Percentiles rank a stretch among this genome's conserved stretches.
phyloP scores from a whole-genome alignment of 78 protist species.

The Speleostelium caveatum region DNA sequence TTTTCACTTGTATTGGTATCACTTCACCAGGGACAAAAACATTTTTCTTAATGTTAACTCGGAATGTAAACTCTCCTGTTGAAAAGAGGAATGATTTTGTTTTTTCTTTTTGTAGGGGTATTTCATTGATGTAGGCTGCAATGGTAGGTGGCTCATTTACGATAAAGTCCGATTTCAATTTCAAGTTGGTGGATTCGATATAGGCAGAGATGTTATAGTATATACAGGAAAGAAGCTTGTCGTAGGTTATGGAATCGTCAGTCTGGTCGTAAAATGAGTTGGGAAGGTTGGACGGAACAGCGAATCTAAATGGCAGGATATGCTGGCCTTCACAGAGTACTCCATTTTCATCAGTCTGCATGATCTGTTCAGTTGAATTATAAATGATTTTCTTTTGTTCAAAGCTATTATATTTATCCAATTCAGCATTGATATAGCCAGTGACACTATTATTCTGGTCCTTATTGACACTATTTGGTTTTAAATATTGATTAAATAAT shows the following conservation, averaged over 20 bases:
- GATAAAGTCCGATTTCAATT: not conserved
- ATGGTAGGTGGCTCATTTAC: constrained; percentile 11
- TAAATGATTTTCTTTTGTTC: constrained; percentile 5
- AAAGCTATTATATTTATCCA: not conserved
- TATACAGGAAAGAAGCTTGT: not conserved
- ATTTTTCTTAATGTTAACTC: not conserved
- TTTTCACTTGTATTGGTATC: not conserved
- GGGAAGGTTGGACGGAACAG: constrained; percentile 13
- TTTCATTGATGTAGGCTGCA: constrained; percentile 9
- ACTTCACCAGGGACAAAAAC: constrained; percentile 10
- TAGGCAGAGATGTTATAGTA: not conserved
- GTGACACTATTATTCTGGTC: not conserved
- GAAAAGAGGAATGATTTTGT: constrained; percentile 9
- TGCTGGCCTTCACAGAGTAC: not conserved
- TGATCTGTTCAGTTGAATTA: not conserved
- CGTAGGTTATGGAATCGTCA: not conserved
- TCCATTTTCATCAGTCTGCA: not conserved
- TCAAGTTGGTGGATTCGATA: not conserved
- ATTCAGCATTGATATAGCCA: not conserved
- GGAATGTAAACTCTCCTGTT: not conserved
- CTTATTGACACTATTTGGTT: not conserved
- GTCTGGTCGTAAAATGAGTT: not conserved
- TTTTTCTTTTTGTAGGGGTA: constrained; percentile 3
- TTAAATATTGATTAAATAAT: not conserved
- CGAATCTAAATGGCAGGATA: constrained; percentile 13